Base-by-base conservation (phyloP, 2,329 filamentous ascomycete species). In the Rhynchosporium secalis region DNA sequence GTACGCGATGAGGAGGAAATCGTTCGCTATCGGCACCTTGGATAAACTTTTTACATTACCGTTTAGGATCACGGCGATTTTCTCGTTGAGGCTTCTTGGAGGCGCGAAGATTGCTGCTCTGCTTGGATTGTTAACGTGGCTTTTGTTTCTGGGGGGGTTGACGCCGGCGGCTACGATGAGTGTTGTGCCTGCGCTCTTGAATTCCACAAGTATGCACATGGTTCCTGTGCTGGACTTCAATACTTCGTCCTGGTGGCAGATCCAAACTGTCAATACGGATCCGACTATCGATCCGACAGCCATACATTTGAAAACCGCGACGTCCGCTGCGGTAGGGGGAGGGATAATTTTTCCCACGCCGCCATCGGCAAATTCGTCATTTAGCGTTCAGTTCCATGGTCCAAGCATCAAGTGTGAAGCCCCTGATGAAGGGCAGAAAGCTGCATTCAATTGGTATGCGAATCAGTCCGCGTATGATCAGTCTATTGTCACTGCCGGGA, bases 21-120 rank as follows among this genome's bases (percentile, higher is more conserved):
- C 64, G 13, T 63, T 65, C 13, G 43, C 54, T 2, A 51, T 69
- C 45, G 58, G 52, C 15, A 63, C 54, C 13, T n/a, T 70, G 2
- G 65, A 70, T 52, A 64, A 58, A 26, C 13, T 70, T 1, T 70
- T 69, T 45, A 20, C 62, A 12, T 33, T 65, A 4, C 65, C 65
- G 2, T 56, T 66, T 15, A 31, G 28, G 28, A 33, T 49, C 47
- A 15, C 13, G 7, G 13, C 47, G 4, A 49, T 49, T 4, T 33
- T 49, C 28, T 31, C 26, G 12, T n/a, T 31, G 29, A 33, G 47
- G 7, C 28, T 49, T 12, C 47, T 49, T 33, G 47, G 47, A 4
- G 47, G 47, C 7, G 47, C 47, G 4, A 49, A 49, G 29, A 33
- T 49, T 31, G 47, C 47, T 31, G 47, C 47, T 29, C 26, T 49